A percentile compares a stretch with the other conserved stretches of the same genome.
Conservation (phyloP, 345 rosid species). For the Eucalyptus curtisii region DNA sequence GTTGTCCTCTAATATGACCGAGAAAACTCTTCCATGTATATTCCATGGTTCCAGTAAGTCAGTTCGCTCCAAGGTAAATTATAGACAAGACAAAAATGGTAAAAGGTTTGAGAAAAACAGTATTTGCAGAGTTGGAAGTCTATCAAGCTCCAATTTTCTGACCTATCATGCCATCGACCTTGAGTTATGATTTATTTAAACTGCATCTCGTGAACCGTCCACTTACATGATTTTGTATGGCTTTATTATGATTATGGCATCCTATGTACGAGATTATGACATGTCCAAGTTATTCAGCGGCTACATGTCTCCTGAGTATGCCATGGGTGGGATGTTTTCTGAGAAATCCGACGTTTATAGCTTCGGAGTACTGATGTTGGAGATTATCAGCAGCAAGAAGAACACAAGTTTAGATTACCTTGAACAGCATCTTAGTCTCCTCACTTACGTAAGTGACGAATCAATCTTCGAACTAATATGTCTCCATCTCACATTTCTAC, state of each 20-base stretch:
- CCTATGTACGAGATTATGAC: background rate
- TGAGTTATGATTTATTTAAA: background rate
- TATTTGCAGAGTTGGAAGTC: background rate
- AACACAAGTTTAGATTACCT: background rate
- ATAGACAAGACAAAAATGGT: background rate
- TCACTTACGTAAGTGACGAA: background rate
- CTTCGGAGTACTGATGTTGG: background rate
- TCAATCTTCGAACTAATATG: background rate
- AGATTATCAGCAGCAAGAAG: background rate
- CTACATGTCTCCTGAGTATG: background rate
- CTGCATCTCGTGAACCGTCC: background rate
- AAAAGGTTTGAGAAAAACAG: background rate
- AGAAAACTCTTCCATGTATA: no score
- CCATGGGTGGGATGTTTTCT: background rate
- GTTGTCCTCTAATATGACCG: background rate
- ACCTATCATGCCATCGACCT: background rate
- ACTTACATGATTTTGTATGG: background rate
- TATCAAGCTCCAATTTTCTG: background rate
- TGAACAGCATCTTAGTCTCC: background rate
- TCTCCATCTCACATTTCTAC: background rate
- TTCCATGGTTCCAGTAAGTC: no score
- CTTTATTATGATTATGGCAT: background rate
- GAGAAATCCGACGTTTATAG: background rate
- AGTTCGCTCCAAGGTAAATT: no score
- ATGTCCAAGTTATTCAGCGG: background rate